Base-by-base conservation (phyloP, 1,284 basidiomycete genomes). In the Psilocybe mexicana region DNA sequence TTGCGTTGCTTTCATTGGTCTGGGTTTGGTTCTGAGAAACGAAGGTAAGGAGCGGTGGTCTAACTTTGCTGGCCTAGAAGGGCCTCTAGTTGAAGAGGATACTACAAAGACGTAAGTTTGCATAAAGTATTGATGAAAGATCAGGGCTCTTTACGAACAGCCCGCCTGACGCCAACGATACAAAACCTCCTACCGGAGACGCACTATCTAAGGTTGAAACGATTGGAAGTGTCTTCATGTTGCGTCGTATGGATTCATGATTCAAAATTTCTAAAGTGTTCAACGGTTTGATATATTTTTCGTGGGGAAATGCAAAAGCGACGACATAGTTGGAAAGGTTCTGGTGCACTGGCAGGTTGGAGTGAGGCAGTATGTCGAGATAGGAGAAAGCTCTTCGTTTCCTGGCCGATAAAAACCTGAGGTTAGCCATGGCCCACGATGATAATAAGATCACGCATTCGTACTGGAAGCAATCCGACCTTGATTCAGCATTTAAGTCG, bases 131-230 rank as follows among this genome's bases (percentile, higher is more conserved):
- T 33, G 25, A 50, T 25, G 40, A 42, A 33, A 18, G n/a, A 40
- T 14, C 24, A n/a, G 52, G 25, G 14, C 36, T 38, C 30, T 14
- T 8, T 26, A 82, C 87, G 59, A 66, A 90, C 88, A 30, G 86
- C 86, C 86, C 86, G 90, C 73, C 92, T 93, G 49, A 83, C 84
- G 6, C 91, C 92, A 44, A 93, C 75, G 90, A 93, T 93, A 80
- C 85, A 90, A 48, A 77, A 80, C 2, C 90, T 89, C 18, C 81
- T 76, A 11, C 81, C 83, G 8, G 84, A 76, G 61, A 90, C 83
- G 43, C 74, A 72, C 66, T 87, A 93, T 2, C 88, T 88, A 48
- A 91, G 85, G 54, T 79, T 78, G 70, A 92, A 91, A 67, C 86
- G 88, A 67, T 91, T 91, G 30, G 76, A 64, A 36, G 90, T 78